Evolutionary conservation across 148 eudicot genomes (phyloP).

Genomic region (Amaranthus hypochondriacus): DNA sequence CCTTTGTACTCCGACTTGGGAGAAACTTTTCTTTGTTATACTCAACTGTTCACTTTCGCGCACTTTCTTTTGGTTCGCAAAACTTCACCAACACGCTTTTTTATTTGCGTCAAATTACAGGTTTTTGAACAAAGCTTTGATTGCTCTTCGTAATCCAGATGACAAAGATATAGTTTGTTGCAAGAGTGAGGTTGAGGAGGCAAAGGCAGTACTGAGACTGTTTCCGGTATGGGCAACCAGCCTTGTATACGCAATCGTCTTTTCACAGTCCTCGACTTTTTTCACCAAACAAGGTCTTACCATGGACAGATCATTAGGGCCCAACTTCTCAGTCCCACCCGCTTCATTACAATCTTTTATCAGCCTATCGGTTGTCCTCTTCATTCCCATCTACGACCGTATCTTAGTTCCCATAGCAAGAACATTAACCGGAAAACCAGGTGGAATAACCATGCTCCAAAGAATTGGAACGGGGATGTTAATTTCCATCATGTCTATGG

Average conservation of each 20-base stretch:
- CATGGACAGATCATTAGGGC: slow-evolving; percentile 52
- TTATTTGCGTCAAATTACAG: slow-evolving; percentile 24
- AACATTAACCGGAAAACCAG: slow-evolving; percentile 39
- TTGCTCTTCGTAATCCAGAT: slow-evolving; percentile 27
- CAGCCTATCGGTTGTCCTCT: slow-evolving; percentile 33
- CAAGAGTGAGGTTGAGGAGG: slow-evolving; percentile 56
- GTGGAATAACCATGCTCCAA: slow-evolving; percentile 66
- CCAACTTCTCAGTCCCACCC: slow-evolving; percentile 46
- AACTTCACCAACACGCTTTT: neutral
- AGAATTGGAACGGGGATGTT: slow-evolving; percentile 54
- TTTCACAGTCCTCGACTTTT: slow-evolving; percentile 53
- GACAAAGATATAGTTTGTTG: slow-evolving; percentile 37
- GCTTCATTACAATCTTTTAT: slow-evolving; percentile 60
- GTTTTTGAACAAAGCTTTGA: slow-evolving; percentile 67
- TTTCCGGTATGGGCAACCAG: slow-evolving; percentile 60
- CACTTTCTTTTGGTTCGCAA: neutral
- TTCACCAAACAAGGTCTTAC: slow-evolving; percentile 76
- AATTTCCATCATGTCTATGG: slow-evolving; percentile 41
- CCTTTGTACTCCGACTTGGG: neutral
- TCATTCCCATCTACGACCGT: slow-evolving; percentile 61
- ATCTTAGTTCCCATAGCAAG: slow-evolving; percentile 53
- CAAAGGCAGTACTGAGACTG: slow-evolving; percentile 53
- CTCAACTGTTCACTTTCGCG: neutral
- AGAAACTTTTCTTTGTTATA: neutral
- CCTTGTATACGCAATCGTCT: slow-evolving; percentile 50